These are phyloP conservation scores for Corynascus novoguineensis DNA, from an alignment of 495 filamentous ascomycete species.

Conservation along the genomic window DNA sequence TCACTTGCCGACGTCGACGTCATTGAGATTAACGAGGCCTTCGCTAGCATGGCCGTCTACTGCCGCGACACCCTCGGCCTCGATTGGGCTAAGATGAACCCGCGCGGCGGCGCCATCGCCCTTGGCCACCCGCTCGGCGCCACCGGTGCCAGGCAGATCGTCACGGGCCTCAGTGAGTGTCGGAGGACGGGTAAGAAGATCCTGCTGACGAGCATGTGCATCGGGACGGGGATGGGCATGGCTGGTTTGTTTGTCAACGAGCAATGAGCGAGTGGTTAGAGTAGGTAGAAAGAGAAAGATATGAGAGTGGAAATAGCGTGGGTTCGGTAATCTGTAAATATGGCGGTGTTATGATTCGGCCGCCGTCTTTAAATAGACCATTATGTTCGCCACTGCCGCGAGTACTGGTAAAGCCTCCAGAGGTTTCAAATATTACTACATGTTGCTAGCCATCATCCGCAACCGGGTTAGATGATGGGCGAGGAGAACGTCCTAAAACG, in stretches of 20 bases:
- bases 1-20: constrained; percentile 80
- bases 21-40: constrained; percentile 94
- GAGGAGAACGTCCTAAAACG: background rate
- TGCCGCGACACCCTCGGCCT: constrained; percentile 72
- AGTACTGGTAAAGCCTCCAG: too few species aligned
- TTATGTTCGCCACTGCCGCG: background rate
- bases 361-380: background rate
- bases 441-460: background rate
- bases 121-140: constrained; percentile 78
- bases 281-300: too few species aligned
- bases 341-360: background rate
- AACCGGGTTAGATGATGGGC: background rate
- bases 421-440: constrained; percentile 1
- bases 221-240: constrained; percentile 78
- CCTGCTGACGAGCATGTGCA: constrained; percentile 80
- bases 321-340: background rate
- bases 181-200: constrained; percentile 76
- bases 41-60: constrained; percentile 96
- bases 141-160: constrained; percentile 75
- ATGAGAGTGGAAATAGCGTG: background rate
- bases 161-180: constrained; percentile 77
- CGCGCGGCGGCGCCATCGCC: constrained; percentile 72
- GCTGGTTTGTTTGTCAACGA: constrained; percentile 81
- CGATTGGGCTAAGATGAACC: constrained; percentile 82
- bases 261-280: constrained; percentile 39